Evolutionary conservation across 2,329 filamentous ascomycete species (phyloP).

Genomic region (Escovopsis weberi): DNA sequence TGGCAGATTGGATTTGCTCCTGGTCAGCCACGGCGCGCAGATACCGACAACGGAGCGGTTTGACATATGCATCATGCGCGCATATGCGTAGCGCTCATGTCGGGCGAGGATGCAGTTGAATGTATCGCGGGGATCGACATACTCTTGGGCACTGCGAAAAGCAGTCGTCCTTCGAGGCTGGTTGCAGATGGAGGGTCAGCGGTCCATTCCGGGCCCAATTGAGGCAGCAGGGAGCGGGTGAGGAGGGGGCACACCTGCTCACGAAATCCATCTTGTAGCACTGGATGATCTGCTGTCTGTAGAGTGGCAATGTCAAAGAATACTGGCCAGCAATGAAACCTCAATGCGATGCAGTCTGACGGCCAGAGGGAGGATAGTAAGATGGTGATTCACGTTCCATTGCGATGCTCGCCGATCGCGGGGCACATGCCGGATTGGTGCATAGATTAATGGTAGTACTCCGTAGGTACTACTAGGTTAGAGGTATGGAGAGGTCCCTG

Average conservation of each 20-base stretch:
- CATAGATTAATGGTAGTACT: neutral
- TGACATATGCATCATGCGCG: too few relatives aligned
- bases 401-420: constrained; percentile 1
- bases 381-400: neutral
- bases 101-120: too few relatives aligned
- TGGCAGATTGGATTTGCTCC: constrained; percentile 20
- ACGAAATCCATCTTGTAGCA: constrained; percentile 34
- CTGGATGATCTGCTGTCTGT: neutral
- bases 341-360: too few relatives aligned
- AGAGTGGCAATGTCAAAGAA: too few relatives aligned
- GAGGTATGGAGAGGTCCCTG: too few relatives aligned
- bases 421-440: neutral
- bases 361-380: too few relatives aligned
- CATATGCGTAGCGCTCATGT: too few relatives aligned
- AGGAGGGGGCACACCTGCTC: constrained; percentile 29
- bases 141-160: constrained; percentile 99
- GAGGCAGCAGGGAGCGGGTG: too few relatives aligned
- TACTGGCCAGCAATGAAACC: too few relatives aligned
- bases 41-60: neutral
- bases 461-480: too few relatives aligned
- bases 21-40: constrained; percentile 4
- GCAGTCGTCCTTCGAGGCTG: constrained; percentile 79
- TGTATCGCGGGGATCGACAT: constrained; percentile 25
- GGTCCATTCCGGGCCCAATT: too few relatives aligned
- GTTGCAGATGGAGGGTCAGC: neutral